Base-by-base conservation (phyloP, 1,284 basidiomycete genomes). In the Earliella scabrosa region DNA sequence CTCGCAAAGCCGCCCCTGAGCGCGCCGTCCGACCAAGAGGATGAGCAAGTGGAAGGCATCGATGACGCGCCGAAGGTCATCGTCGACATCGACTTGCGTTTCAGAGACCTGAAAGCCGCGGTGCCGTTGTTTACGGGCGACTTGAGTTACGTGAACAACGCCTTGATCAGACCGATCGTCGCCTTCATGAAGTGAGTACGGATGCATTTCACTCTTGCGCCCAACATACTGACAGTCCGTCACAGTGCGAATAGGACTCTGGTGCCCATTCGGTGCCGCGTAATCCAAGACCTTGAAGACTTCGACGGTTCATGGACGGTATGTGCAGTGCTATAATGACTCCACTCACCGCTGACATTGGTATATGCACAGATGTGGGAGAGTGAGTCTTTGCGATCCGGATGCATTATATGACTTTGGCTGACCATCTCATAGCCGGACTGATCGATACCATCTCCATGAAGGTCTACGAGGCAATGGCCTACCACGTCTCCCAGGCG, bases 81-180 rank as follows among this genome's bases (percentile, higher is more conserved):
- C 6, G 87, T 99, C 56, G 97, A 98, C 70, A 92, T 99, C 63
- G 97, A 99, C 74, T 72, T 99, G 63, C 79, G 97, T 52, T 98
- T 99, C 75, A 84, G 96, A 51, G 97, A 99, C 74, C 74, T 99
- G 72, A 98, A 98, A 74, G 97, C 97, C 29, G 92, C 88, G 11
- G 94, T 99, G 16, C 97, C 97, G 1, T 82, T 96, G 40, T 97
- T 95, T 74, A 88, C 92, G 27, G 82, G 80, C 43, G 92, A 96
- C 65, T 71, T 99, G 54, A 94, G 92, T 51, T 94, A 98, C 69
- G 90, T 92, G 59, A 97, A 97, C 68, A 94, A 91, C 68, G 97
- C 97, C n/a, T 78, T 99, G 29, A 92, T 98, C 39, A 77, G 97
- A 56, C 97, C 97, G 4, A 98, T 99, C 61, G 97, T 99, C 5